A percentile compares a stretch with the other conserved stretches of the same genome.
Conservation (phyloP, 2,329 filamentous ascomycete species). For the Trichoderma sp. region DNA sequence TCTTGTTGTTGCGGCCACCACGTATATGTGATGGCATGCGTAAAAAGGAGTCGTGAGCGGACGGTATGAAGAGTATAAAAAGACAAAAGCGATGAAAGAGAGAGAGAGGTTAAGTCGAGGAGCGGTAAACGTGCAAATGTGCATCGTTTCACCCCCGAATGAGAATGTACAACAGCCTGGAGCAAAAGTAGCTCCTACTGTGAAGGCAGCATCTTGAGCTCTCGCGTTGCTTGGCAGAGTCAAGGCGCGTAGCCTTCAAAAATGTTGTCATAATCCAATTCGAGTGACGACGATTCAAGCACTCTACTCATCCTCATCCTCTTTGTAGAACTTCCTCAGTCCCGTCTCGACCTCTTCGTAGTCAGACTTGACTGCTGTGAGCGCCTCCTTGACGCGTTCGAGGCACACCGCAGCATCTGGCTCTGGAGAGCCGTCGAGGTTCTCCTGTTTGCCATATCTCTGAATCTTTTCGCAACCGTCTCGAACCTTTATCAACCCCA, state of each 20-base stretch:
- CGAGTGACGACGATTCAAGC: not conserved
- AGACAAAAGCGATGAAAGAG: not conserved
- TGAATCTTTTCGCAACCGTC: conserved; percentile 97
- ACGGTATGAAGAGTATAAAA: not conserved
- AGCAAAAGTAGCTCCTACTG: not conserved
- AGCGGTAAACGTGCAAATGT: not conserved
- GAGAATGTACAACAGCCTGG: not conserved
- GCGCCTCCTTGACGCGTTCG: conserved; percentile 66
- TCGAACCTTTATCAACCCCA: conserved; percentile 87
- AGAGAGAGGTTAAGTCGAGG: not conserved
- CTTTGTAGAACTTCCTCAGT: conserved; percentile 66
- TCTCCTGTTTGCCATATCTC: conserved; percentile 81
- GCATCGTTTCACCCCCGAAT: not conserved
- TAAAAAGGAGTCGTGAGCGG: conserved; percentile 3
- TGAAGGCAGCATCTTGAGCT: not conserved
- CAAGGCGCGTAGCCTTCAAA: not conserved
- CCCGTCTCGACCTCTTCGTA: conserved; percentile 71
- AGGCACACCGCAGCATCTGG: conserved; percentile 69
- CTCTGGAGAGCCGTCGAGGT: conserved; percentile 70
- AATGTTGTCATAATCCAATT: not conserved
- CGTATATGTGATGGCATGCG: not conserved
- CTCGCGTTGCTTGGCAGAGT: not conserved
- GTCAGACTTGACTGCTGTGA: conserved; percentile 72
- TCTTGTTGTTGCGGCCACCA: not conserved
- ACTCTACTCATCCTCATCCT: conserved; percentile 23